Evolutionary conservation across 2,329 filamentous ascomycete species (phyloP), one percentile per base, ranked within the genome.

Genomic region (Akanthomyces dipterigenus): DNA sequence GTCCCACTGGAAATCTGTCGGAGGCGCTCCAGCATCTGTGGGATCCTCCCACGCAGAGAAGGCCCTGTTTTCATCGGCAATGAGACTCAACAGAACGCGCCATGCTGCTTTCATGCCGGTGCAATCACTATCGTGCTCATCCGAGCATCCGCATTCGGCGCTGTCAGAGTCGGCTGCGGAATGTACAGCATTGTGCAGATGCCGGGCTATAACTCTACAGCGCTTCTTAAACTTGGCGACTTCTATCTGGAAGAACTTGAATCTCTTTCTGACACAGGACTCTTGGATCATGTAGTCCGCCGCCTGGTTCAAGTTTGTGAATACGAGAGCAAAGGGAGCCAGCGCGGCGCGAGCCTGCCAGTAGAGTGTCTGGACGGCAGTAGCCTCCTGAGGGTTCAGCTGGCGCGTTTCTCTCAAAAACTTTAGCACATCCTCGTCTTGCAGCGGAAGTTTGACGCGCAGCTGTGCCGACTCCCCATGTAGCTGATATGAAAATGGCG

Each of bases 301-400:
- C 7, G 49, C 58, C 11, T 60, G 22, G 14, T 48, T 55, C 16
- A 60, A 60, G 40, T 60, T 60, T 12, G 58, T 34, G 31, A 60
- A 60, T 26, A 60, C 8, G 22, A 60, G 58, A 6, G 58, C 49
- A 28, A 60, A 60, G 11, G 58, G 58, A 20, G 58, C 58, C 11
- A 60, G 38, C n/a, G 58, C 58, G 14, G 58, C 31, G 36, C 58
- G 58, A 8, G 58, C 28, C 24, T 54, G 22, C 28, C 38, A 42
- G 58, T 60, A 60, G 2, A 60, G 20, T 22, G 24, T 45, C 38
- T 48, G 58, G 20, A 60, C 48, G 14, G 58, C 58, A 11, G 58
- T 24, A n/a, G 58, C 49, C 49, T 60, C 58, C 9, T 26, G 18
- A 2, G 11, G 3, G 24, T 34, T 54, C 38, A 60, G 26, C 40